Evolutionary conservation across 2,329 filamentous ascomycete genomes (phyloP), one percentile per base, ranked within the genome.

Genomic region (Ramichloridium luteum): DNA sequence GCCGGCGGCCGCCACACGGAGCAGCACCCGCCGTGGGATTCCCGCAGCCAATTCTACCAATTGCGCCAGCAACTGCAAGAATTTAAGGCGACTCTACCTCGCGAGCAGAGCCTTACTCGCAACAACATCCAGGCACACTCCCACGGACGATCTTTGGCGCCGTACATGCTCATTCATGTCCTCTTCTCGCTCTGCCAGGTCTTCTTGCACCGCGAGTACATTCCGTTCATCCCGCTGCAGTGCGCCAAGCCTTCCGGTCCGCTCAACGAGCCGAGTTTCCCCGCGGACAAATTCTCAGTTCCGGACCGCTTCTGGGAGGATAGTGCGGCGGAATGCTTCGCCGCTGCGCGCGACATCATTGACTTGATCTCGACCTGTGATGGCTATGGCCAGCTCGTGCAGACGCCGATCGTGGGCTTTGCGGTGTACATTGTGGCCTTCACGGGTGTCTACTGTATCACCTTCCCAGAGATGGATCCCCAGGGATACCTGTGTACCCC

Each of bases 381-480:
- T 35, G 59, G 70, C 32, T 67, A 64, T 51, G 65, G 70, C 33
- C 70, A 70, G 34, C 57, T 80, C 2, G 72, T 76, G 1, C 71
- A 81, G 51, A 82, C 78, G 1, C 74, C 77, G 0, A 65, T 80
- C 18, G 67, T 77, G 3, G 65, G 72, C 3, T 82, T 80, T 46
- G 70, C 76, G 2, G 63, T 78, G 23, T 83, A 76, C 62, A 71
- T 69, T 8, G 74, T 77, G 1, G 69, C 71, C 0, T 77, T 80
- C 44, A 64, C 72, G 11, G 61, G 74, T 18, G 62, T 80, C 2
- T 83, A 82, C 49, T 72, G 71, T 8, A 62, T 65, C 27, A 70
- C 75, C 46, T 83, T 82, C 35, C 74, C 74, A 0, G 67, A 70
- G 35, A 80, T 83, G 73, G 78, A 83, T 43, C 61, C 60, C 1